These are phyloP conservation scores for Eremochloa ophiuroides DNA, from an alignment of 176 grass and related monocot genomes.

Conservation along the genomic window DNA sequence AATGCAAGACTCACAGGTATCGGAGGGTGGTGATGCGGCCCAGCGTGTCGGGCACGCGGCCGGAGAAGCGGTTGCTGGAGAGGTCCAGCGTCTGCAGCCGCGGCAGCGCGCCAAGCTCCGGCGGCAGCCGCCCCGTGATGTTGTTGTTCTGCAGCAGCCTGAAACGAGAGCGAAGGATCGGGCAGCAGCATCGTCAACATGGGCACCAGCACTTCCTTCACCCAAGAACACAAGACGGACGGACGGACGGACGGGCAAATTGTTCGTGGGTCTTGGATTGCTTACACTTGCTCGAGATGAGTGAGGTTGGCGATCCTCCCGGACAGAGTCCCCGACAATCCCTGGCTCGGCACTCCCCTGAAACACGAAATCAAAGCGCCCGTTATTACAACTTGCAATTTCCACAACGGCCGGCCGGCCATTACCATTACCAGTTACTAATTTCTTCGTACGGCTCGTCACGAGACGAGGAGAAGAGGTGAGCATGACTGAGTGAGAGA, in stretches of 20 bases:
- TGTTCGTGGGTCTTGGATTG: not conserved
- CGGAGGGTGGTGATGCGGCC: constrained; percentile 68
- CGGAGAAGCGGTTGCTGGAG: constrained; percentile 90
- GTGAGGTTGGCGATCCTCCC: constrained; percentile 76
- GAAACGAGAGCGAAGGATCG: not conserved
- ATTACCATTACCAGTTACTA: not conserved
- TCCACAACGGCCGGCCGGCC: too few relatives aligned
- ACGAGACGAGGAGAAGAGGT: not conserved
- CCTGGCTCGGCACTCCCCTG: constrained; percentile 92
- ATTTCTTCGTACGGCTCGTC: not conserved
- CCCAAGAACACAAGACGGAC: not conserved
- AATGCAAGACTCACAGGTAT: constrained; percentile 63
- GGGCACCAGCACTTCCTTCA: not conserved
- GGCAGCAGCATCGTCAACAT: too few relatives aligned
- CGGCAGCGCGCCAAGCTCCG: constrained; percentile 69
- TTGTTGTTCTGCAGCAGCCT: constrained; percentile 98
- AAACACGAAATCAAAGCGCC: not conserved
- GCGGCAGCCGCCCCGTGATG: constrained; percentile 74
- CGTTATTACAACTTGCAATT: too few relatives aligned
- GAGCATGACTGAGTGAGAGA: too few relatives aligned
- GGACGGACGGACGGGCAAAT: not conserved
- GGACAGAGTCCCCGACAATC: constrained; percentile 74
- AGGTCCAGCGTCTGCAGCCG: constrained; percentile 88
- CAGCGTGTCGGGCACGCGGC: constrained; percentile 58
- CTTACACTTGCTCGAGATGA: constrained; percentile 95